Conservation (phyloP, 306 rosid genomes). For the Inga leiocalycina region DNA sequence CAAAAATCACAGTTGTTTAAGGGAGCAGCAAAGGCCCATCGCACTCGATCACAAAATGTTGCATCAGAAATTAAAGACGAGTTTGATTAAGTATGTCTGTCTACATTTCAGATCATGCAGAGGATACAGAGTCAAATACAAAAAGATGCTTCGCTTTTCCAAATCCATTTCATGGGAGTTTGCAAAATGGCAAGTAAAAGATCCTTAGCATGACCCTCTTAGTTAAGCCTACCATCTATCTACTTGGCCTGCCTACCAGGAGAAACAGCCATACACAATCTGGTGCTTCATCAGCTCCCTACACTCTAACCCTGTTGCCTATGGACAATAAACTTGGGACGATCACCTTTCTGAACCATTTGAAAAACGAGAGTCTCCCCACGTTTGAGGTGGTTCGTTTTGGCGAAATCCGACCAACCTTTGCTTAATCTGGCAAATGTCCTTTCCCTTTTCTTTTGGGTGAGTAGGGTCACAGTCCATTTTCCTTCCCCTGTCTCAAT, state of each 20-base stretch:
- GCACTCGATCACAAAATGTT: background rate
- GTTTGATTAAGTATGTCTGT: no score
- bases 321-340: background rate
- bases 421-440: background rate
- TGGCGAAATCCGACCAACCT: background rate
- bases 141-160: background rate
- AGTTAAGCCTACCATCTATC: background rate
- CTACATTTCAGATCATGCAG: background rate
- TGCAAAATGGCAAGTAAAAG: background rate
- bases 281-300: background rate
- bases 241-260: background rate
- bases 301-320: background rate
- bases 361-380: background rate
- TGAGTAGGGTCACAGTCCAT: background rate
- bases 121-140: background rate
- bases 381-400: background rate
- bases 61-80: no score
- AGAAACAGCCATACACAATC: no score
- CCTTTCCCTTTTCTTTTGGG: background rate
- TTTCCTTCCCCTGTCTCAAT: background rate
- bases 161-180: background rate
- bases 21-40: no score
- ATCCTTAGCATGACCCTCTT: background rate
- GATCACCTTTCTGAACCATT: background rate
- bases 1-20: no score